These are phyloP conservation scores for Cyphellophora attinorum DNA, from an alignment of 2,329 filamentous ascomycete species.

Conservation along the genomic window DNA sequence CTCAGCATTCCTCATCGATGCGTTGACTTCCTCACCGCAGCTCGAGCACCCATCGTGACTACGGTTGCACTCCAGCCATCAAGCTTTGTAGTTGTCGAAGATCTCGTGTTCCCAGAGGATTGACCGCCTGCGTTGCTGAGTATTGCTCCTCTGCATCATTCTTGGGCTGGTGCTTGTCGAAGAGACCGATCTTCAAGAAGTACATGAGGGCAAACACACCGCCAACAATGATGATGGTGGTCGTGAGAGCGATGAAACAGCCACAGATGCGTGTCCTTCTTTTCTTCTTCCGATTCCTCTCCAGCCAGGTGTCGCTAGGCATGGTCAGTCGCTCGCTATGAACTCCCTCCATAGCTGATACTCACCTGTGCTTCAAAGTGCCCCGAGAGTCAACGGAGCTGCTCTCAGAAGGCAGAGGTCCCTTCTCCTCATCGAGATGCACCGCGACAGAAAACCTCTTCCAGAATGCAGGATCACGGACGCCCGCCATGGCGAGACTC, in stretches of 20 bases:
- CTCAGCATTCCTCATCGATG: too few relatives aligned
- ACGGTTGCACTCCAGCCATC: too few relatives aligned
- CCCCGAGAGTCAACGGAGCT: background rate
- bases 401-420: conserved; percentile 7
- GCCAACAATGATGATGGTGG: conserved; percentile 7
- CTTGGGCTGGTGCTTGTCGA: background rate
- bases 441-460: conserved; percentile 49
- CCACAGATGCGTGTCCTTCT: conserved; percentile 37
- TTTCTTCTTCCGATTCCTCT: conserved; percentile 38
- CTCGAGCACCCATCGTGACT: too few relatives aligned
- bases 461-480: conserved; percentile 52
- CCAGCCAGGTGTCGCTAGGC: conserved; percentile 45
- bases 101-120: background rate
- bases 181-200: conserved; percentile 10
- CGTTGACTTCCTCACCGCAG: too few relatives aligned
- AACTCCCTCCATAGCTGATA: conserved; percentile 3
- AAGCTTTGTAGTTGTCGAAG: too few relatives aligned
- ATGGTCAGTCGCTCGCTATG: background rate
- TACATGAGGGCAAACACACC: conserved; percentile 13
- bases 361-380: conserved; percentile 18
- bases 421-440: conserved; percentile 42
- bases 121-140: background rate
- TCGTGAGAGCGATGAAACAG: conserved; percentile 20
- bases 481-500: conserved; percentile 32
- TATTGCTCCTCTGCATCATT: background rate